These are phyloP conservation scores for Cronartium ribicola DNA, from an alignment of 1,284 basidiomycete genomes.

Conservation along the genomic window DNA sequence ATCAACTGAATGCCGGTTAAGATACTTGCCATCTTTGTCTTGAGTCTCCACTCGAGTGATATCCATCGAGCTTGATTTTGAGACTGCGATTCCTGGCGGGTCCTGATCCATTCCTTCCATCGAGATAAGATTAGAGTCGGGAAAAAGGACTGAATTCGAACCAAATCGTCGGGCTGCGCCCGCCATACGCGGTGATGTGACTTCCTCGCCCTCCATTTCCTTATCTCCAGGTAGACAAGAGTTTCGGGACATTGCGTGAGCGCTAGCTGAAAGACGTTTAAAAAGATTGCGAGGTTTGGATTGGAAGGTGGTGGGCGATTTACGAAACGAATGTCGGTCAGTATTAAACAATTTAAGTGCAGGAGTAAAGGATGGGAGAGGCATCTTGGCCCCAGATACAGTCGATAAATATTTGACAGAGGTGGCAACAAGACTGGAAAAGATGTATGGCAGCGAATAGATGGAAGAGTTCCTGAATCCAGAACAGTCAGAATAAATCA, in stretches of 20 bases:
- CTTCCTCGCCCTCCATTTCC: slow-evolving; percentile 23
- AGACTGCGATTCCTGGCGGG: neutral
- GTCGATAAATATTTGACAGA: neutral
- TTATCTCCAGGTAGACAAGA: slow-evolving; percentile 11
- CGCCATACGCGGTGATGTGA: neutral
- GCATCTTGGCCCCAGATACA: neutral
- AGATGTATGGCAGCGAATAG: neutral
- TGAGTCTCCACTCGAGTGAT: slow-evolving; percentile 1
- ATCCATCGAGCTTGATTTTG: neutral
- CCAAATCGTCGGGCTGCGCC: neutral
- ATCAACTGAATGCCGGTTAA: neutral
- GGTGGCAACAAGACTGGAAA: neutral
- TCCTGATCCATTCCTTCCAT: neutral
- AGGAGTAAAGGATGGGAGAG: neutral
- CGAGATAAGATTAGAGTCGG: slow-evolving; percentile 13
- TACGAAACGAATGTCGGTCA: neutral
- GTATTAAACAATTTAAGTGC: neutral
- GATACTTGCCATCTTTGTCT: neutral
- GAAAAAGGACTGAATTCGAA: slow-evolving; percentile 41
- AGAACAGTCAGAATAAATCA: neutral
- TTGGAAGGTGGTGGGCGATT: neutral
- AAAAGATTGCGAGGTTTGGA: neutral
- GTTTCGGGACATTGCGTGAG: slow-evolving; percentile 15
- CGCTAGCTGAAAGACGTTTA: neutral
- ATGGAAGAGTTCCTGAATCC: neutral